Base-by-base conservation (phyloP, 345 rosid species). In the Lepidium aucheri region DNA sequence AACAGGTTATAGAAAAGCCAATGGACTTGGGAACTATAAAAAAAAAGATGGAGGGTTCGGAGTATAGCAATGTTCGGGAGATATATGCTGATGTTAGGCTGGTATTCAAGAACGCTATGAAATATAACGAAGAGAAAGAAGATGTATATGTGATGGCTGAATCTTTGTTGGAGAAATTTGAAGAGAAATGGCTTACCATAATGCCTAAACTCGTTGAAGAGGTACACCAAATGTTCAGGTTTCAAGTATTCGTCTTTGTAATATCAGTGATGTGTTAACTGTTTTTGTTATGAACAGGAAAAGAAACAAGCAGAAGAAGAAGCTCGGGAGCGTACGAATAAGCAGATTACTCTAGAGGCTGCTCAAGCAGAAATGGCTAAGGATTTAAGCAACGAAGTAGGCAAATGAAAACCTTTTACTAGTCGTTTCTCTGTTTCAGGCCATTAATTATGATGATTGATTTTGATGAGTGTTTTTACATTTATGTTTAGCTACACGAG, bases 61-160 rank as follows among this genome's bases (percentile, higher is more conserved):
- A 83, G 28, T 88, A 86, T 76, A 84, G 67, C 76, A 86, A 83
- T 79, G 96, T 88, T 43, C 77, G 92, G 30, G 92, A 88, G 82
- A 84, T 88, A 69, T 88, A 83, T 73, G 84, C 96, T 55, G 96
- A 88, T 75, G 96, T 88, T 39, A 84, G 96, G 69, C 76, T 88
- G 72, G 88, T 88, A 58, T 88, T 86, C 60, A 88, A 88, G 82
- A 88, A 88, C 52, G 96, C 96, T 12, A 82, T 88, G 90, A 84
- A 65, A 72, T 88, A 88, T 74, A 88, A 88, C 33, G 85, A 80
- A 41, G 88, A 82, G 72, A 83, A 82, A 66, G 72, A 82, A 30
- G 92, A 86, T 71, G 86, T 80, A 32, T 79, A 81, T 66, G 84
- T 86, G 64, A 88, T 86, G 96, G 96, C 96, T 44, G 78, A 73